Conservation (phyloP, 306 rosid species). For the Medicago ruthenica region DNA sequence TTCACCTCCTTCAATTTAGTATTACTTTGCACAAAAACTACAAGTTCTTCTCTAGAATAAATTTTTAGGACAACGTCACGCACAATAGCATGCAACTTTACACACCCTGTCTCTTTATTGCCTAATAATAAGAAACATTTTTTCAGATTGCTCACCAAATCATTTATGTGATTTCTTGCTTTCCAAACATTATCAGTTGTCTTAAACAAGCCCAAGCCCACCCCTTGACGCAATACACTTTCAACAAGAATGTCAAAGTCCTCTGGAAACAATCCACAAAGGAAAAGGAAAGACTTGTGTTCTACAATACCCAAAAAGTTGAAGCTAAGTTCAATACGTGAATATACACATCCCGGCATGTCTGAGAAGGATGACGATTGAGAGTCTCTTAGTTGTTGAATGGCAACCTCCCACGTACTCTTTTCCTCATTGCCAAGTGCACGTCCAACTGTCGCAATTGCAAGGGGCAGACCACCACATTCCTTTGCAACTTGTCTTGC, state of each 20-base stretch:
- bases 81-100: not conserved
- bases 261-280: constrained; percentile 1
- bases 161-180: not conserved
- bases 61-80: not conserved
- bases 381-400: constrained; percentile 27
- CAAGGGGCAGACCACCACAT: not conserved
- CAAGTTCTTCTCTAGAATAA: not conserved
- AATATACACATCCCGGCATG: not conserved
- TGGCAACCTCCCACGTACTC: constrained; percentile 36
- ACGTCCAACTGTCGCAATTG: constrained; percentile 43
- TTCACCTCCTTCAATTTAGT: not conserved
- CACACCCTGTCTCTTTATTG: not conserved
- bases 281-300: not conserved
- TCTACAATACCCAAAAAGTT: not conserved
- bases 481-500: not conserved
- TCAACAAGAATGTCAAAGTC: not conserved
- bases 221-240: not conserved
- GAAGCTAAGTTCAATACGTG: not conserved
- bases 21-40: not conserved
- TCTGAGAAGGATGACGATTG: not conserved
- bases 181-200: not conserved
- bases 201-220: not conserved
- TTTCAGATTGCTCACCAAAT: not conserved
- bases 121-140: not conserved
- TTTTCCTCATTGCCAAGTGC: constrained; percentile 23